These are phyloP conservation scores for Paramecium bursaria DNA, from an alignment of 73 alveolate species.

Conservation along the genomic window DNA sequence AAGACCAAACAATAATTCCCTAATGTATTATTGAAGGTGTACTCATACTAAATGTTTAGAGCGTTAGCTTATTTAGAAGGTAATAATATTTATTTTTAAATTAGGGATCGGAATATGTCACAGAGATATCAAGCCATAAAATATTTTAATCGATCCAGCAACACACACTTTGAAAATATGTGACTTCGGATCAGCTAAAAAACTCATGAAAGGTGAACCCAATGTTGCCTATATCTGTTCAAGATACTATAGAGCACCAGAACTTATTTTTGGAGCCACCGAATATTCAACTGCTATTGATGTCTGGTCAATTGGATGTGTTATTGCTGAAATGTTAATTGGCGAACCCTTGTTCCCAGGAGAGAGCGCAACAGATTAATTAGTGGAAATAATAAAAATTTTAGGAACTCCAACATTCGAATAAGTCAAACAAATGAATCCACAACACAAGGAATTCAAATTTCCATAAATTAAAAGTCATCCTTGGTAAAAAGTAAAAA, in stretches of 20 bases:
- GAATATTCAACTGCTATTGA: constrained; percentile 90
- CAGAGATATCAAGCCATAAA: constrained; percentile 91
- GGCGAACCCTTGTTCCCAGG: constrained; percentile 83
- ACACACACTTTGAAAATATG: constrained; percentile 83
- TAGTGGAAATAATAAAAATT: constrained; percentile 79
- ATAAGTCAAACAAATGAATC: constrained; percentile 76
- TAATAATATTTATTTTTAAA: not conserved
- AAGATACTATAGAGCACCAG: constrained; percentile 91
- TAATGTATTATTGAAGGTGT: constrained; percentile 79
- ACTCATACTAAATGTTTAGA: constrained; percentile 85
- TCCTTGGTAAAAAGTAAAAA: constrained; percentile 74
- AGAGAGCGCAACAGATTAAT: constrained; percentile 73
- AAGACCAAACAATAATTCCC: constrained; percentile 80
- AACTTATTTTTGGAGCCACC: constrained; percentile 95
- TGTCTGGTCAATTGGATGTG: constrained; percentile 85
- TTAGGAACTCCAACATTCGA: constrained; percentile 80
- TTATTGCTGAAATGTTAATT: constrained; percentile 76
- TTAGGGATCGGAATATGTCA: constrained; percentile 80
- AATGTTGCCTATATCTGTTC: constrained; percentile 93
- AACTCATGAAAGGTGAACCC: constrained; percentile 92
- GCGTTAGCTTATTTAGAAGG: constrained; percentile 87
- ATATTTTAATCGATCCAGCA: constrained; percentile 82
- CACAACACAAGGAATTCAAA: constrained; percentile 73
- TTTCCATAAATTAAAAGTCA: constrained; percentile 66
- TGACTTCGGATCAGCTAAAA: constrained; percentile 97